phyloP scores from a whole-genome alignment of 352 stramenopile species.

The Stramenopiles sp. region DNA sequence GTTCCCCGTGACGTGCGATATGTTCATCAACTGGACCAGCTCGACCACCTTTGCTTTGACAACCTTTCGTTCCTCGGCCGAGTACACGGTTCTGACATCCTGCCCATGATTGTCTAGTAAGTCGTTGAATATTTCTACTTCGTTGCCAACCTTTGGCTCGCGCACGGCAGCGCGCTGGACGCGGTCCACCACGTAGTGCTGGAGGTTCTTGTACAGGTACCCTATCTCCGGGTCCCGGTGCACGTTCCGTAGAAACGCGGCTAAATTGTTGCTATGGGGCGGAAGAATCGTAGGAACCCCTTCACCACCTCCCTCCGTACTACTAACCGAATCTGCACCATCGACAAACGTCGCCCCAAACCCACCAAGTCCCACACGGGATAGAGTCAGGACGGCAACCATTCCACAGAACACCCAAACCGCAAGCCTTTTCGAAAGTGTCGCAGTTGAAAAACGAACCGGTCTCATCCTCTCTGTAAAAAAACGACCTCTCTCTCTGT shows the following conservation, averaged over 20 bases:
- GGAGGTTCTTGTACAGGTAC: not conserved
- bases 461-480: too few species aligned
- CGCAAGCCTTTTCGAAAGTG: too few species aligned
- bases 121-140: not conserved
- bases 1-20: not conserved
- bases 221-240: not conserved
- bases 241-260: not conserved
- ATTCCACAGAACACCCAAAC: too few species aligned
- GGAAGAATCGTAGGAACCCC: too few species aligned
- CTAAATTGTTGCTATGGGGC: not conserved
- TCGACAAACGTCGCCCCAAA: too few species aligned
- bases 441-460: too few species aligned
- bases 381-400: too few species aligned
- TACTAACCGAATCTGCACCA: too few species aligned
- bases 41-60: not conserved
- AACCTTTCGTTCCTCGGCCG: not conserved
- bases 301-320: too few species aligned
- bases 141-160: not conserved
- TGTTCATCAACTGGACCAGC: not conserved
- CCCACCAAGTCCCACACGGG: too few species aligned
- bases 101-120: not conserved
- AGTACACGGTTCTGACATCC: not conserved
- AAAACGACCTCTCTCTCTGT: too few species aligned
- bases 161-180: not conserved
- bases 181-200: not conserved